A percentile compares a stretch with the other conserved stretches of the same genome.
These are phyloP conservation scores for Zychaea mexicana DNA, from an alignment of 371 early-diverging fungal species.

Conservation along the genomic window DNA sequence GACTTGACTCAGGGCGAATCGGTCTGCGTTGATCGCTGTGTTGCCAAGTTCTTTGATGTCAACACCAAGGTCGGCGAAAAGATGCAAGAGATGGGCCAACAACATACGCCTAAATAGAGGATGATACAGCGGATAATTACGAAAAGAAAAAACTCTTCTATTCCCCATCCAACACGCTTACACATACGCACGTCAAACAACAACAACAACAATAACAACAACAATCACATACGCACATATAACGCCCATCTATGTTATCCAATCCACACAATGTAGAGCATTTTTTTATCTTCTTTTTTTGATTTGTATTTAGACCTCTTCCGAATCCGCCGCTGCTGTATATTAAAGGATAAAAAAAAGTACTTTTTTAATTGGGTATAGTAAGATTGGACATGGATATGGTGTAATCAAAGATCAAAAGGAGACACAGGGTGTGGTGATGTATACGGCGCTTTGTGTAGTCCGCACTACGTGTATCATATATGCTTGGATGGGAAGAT, in stretches of 20 bases:
- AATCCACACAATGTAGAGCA: background rate
- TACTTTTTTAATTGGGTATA: background rate
- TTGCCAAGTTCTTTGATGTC: constrained; percentile 81
- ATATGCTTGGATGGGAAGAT: too few relatives aligned
- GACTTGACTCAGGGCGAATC: constrained; percentile 91
- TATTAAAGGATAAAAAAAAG: background rate
- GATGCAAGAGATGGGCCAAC: constrained; percentile 56
- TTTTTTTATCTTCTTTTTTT: too few relatives aligned
- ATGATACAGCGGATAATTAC: too few relatives aligned
- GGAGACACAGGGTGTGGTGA: too few relatives aligned
- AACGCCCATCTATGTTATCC: too few relatives aligned
- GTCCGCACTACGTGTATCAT: too few relatives aligned
- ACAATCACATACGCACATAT: background rate
- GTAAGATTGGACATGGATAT: background rate
- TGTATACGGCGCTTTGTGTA: too few relatives aligned
- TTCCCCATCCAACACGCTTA: constrained; percentile 9
- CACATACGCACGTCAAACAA: background rate
- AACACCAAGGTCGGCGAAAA: constrained; percentile 73
- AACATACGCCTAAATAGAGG: constrained; percentile 17
- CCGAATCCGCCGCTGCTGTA: background rate
- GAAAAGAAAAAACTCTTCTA: too few relatives aligned
- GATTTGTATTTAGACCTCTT: constrained; percentile 6
- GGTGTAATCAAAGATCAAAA: too few relatives aligned
- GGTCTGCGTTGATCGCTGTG: constrained; percentile 90
- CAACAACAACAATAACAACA: background rate